Base-by-base conservation (phyloP, 2,329 filamentous ascomycete genomes). In the Xylaria arbuscula region DNA sequence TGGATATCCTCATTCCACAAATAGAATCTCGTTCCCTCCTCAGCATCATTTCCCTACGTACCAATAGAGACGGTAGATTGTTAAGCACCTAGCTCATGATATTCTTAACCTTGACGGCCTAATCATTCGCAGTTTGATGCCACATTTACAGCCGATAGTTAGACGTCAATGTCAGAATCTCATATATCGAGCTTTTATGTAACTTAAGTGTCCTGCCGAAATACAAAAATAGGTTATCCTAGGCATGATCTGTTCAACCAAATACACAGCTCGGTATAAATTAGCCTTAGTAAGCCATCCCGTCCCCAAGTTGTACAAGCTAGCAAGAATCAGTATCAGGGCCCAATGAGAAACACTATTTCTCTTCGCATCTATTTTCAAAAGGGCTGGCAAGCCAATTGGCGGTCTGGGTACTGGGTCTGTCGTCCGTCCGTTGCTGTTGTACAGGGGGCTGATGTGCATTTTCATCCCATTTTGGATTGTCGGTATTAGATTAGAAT, bases 231-330 rank as follows among this genome's bases (percentile, higher is more conserved):
- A 28, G 28, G 28, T 28, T 28, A 28, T 28, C 28, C 5, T 28
- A 28, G 28, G 28, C n/a, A 47, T 47, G n/a, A 47, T 47, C 45
- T 19, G 17, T 22, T 50, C 45, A 47, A 32, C 24, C 28, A 40
- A 45, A 34, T 45, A 36, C 17, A 28, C 13, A 32, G 47, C 47
- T 34, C 32, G 6, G 22, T 22, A 34, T 17, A 62, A 62, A 34
- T 28, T 19, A 24, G 42, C 22, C 3, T 57, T 38, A 57, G 63
- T 55, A 47, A 60, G 56, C 40, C 22, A n/a, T 38, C 28, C 36
- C 24, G 1, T 28, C 28, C 2, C 28, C 24, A 28, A 61, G 15
- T 53, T 34, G 58, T 42, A 48, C 28, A 19, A 15, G 13, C 15
- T 60, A 11, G 13, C 13, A 5, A 55, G n/a, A 47, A 40, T n/a